These are phyloP conservation scores for Kwoniella sp. DNA, from an alignment of 768 basidiomycete species.

Conservation along the genomic window DNA sequence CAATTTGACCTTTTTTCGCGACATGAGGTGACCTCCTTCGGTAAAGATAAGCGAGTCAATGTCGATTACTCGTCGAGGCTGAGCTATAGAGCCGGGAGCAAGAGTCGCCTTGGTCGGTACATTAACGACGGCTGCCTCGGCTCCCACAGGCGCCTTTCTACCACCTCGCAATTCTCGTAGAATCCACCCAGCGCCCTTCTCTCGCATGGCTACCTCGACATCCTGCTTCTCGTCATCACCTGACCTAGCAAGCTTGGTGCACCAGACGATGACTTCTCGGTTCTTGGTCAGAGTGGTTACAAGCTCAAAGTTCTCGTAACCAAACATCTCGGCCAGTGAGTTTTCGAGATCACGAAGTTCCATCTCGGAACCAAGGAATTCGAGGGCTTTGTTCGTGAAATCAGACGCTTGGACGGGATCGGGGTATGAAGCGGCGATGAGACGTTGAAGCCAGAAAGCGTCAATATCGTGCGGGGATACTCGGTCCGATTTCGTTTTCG, in stretches of 20 bases:
- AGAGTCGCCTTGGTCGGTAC: constrained; percentile 84
- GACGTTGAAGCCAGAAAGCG: constrained; percentile 97
- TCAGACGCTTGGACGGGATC: constrained; percentile 93
- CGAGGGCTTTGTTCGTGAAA: constrained; percentile 81
- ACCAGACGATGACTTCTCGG: constrained; percentile 95
- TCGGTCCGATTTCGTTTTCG: constrained; percentile 65
- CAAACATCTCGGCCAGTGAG: constrained; percentile 93
- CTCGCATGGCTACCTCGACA: constrained; percentile 96
- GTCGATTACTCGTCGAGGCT: constrained; percentile 82
- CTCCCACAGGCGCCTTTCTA: constrained; percentile 63
- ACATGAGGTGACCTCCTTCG: constrained; percentile 95
- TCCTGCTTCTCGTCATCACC: constrained; percentile 86
- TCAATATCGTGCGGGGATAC: constrained; percentile 90
- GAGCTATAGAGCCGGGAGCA: constrained; percentile 77
- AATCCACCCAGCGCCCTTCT: constrained; percentile 96
- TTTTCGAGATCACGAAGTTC: constrained; percentile 91
- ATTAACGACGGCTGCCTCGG: constrained; percentile 59
- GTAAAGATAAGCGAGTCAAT: constrained; percentile 93
- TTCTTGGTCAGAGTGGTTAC: constrained; percentile 91
- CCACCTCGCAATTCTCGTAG: constrained; percentile 83
- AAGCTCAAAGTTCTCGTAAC: constrained; percentile 78
- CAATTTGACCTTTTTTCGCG: constrained; percentile 96
- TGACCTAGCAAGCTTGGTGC: constrained; percentile 88
- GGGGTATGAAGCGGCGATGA: constrained; percentile 84
- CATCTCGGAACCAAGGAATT: constrained; percentile 81